phyloP scores from a whole-genome alignment of 345 rosid genomes.

The Erucastrum elatum region DNA sequence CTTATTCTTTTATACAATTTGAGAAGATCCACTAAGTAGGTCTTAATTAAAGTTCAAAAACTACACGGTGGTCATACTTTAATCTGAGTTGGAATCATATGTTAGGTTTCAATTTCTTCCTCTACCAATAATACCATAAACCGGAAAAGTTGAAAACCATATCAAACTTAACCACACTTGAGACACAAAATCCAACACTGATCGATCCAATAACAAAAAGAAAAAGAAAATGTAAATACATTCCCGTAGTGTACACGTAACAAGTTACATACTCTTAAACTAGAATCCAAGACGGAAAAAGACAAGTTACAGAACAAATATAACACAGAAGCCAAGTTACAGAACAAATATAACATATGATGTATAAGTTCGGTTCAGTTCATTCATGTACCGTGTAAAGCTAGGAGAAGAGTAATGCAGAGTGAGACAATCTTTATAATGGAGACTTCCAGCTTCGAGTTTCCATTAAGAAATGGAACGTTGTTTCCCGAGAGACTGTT shows the following conservation, averaged over 20 bases:
- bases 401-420: conserved; percentile 17
- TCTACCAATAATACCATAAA: background rate
- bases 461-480: conserved; percentile 44
- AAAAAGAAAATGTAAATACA: background rate
- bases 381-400: conserved; percentile 11
- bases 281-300: background rate
- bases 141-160: background rate
- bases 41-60: too few relatives aligned
- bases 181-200: background rate
- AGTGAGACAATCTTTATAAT: background rate
- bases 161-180: background rate
- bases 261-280: conserved; percentile 21
- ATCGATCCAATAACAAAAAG: background rate
- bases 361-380: conserved; percentile 6
- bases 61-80: background rate
- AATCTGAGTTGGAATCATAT: background rate
- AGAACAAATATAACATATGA: conserved; percentile 4
- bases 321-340: background rate
- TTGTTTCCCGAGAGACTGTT: conserved; percentile 27
- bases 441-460: conserved; percentile 21
- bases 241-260: background rate
- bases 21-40: too few relatives aligned
- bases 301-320: conserved; percentile 16
- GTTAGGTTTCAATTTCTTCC: background rate
- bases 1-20: background rate